Conservation (phyloP, 371 early-diverging fungal species). For the Mortierella polycephala region DNA sequence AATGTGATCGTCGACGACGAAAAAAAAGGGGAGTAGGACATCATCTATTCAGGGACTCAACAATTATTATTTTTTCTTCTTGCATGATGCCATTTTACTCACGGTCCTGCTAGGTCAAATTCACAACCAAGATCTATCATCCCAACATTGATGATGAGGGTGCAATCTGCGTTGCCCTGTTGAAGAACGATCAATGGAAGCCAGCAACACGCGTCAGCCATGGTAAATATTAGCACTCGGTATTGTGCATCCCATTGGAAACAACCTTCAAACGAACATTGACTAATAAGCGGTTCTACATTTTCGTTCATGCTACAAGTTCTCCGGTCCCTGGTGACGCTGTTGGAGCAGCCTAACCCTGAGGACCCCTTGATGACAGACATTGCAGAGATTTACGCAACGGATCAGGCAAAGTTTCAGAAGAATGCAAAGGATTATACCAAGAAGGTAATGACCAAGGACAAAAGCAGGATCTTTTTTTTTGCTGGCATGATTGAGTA, state of each 20-base stretch:
- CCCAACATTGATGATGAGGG: constrained; percentile 94
- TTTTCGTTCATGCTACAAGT: constrained; percentile 56
- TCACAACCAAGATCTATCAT: constrained; percentile 91
- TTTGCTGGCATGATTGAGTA: background rate
- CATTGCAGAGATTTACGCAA: constrained; percentile 86
- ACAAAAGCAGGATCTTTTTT: background rate
- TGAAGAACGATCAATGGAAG: constrained; percentile 94
- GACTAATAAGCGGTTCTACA: background rate
- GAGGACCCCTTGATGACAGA: constrained; percentile 89
- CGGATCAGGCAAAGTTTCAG: constrained; percentile 77
- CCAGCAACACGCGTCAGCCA: constrained; percentile 80
- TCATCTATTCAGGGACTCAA: too few species aligned
- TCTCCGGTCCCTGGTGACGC: constrained; percentile 71
- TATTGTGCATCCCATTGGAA: background rate
- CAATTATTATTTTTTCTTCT: background rate
- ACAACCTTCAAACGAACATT: background rate
- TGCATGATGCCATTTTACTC: background rate
- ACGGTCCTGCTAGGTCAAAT: constrained; percentile 70
- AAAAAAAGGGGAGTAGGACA: too few species aligned
- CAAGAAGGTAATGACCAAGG: constrained; percentile 62
- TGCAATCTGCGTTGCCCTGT: constrained; percentile 78
- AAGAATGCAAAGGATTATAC: constrained; percentile 86
- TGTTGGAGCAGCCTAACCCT: constrained; percentile 89
- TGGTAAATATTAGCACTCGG: constrained; percentile 1
- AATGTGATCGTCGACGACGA: too few species aligned